A percentile compares a stretch with the other conserved stretches of the same genome.
Evolutionary conservation across 1,284 basidiomycete species (phyloP).

Genomic region (Ganoderma multipileum): DNA sequence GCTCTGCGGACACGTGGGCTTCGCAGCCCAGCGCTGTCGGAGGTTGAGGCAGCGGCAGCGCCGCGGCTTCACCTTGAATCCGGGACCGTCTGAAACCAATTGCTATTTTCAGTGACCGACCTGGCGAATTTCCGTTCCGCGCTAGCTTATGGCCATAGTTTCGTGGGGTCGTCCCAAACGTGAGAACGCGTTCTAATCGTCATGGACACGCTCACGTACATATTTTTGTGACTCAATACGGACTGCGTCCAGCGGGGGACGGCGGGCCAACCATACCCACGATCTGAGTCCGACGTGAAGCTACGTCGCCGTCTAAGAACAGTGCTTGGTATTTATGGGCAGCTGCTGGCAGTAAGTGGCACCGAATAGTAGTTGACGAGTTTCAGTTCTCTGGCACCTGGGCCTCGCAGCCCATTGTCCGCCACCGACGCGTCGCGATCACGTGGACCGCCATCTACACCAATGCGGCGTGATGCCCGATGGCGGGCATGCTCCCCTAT

Average conservation of each 20-base stretch:
- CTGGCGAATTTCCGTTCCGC: background rate
- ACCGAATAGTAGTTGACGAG: background rate
- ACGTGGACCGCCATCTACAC: background rate
- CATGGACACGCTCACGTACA: background rate
- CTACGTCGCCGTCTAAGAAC: background rate
- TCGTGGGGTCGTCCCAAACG: background rate
- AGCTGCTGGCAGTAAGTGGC: background rate
- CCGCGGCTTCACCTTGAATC: background rate
- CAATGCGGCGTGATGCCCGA: background rate
- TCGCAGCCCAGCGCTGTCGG: background rate
- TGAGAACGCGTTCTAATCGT: background rate
- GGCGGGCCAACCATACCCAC: background rate
- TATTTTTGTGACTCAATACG: background rate
- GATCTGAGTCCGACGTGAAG: background rate
- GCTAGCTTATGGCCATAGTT: background rate
- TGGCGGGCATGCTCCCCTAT: background rate
- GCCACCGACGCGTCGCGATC: constrained; percentile 3
- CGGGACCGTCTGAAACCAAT: background rate
- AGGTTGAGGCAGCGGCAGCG: background rate
- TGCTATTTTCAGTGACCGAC: background rate
- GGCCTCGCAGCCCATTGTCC: background rate
- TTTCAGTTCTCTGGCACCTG: background rate
- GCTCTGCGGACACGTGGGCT: background rate
- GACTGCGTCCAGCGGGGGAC: background rate
- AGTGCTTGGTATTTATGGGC: background rate